Conservation (phyloP, 805 yeast species). For the Peterozyma toletana region DNA sequence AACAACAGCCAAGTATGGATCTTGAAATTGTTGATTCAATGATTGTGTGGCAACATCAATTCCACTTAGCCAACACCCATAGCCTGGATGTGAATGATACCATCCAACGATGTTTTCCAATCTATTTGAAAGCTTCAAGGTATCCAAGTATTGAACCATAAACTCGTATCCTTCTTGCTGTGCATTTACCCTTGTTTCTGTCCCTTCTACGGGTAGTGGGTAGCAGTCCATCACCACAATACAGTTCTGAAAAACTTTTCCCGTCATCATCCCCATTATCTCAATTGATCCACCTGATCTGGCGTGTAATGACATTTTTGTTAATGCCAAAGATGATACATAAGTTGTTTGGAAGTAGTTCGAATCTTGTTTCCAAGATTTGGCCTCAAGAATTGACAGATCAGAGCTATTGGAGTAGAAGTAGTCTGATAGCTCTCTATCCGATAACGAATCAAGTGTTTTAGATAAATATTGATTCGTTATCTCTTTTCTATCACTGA, state of each 20-base stretch:
- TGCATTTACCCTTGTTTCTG: conserved; percentile 94
- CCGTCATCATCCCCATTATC: conserved; percentile 93
- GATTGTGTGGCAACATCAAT: conserved; percentile 88
- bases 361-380: conserved; percentile 54
- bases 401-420: conserved; percentile 10
- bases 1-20: conserved; percentile 85
- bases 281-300: conserved; percentile 81
- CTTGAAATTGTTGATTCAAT: conserved; percentile 82
- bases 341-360: conserved; percentile 55
- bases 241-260: conserved; percentile 48
- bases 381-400: conserved; percentile 6
- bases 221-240: conserved; percentile 76
- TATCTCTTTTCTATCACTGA: too few species aligned
- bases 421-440: conserved; percentile 1
- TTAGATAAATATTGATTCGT: too few species aligned
- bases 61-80: conserved; percentile 93
- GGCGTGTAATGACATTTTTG: conserved; percentile 77
- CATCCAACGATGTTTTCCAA: conserved; percentile 84
- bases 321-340: conserved; percentile 63
- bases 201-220: conserved; percentile 89
- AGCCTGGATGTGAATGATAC: conserved; percentile 97
- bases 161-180: conserved; percentile 91
- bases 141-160: conserved; percentile 77
- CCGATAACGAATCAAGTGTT: conserved; percentile 1
- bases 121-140: conserved; percentile 27